Evolutionary conservation across 345 rosid genomes (phyloP), one percentile per base, ranked within the genome.

Genomic region (Eucalyptus virginea): DNA sequence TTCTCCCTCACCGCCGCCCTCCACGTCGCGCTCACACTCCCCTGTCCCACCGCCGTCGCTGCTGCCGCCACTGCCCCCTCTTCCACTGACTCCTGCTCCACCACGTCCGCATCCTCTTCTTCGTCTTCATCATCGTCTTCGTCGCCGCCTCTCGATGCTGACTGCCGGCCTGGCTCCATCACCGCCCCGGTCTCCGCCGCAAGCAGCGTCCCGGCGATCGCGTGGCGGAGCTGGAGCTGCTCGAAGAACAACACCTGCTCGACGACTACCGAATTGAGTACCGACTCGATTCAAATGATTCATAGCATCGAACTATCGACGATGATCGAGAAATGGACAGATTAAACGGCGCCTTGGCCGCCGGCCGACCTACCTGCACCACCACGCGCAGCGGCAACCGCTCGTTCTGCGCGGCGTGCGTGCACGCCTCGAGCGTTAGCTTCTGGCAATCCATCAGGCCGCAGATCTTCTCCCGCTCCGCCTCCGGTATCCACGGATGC

Each of bases 391-490:
- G 92, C 7, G 99, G 99, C 58, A 98, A 92, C 44, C 98, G 96
- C 95, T 98, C 99, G 92, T 97, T 98, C 65, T 98, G 99, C 4
- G 99, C 99, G 17, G 99, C 99, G 96, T 98, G 99, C 5, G 99
- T 98, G 94, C 99, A 98, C 40, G 99, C 99, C 89, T 96, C 99
- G 1, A 98, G 92, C 11, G 99, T 98, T 6, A 98, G 95, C 92
- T 98, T 97, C 69, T 96, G 99, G 90, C 97, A 98, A 81, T 98
- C 99, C 93, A 98, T 91, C 2, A 95, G 93, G 44, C 98, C 97
- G 65, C 98, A 94, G 72, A 98, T 93, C 94, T 95, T 96, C 91
- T 98, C 99, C 62, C 98, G 91, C 92, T 97, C 99, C 30, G 92
- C 90, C 92, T 98, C 99, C 72, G 96, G 12, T 89, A 95, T 87